Percentiles rank a stretch among this genome's conserved stretches.
phyloP scores from a whole-genome alignment of 306 rosid species.

The Dryas alaskensis region DNA sequence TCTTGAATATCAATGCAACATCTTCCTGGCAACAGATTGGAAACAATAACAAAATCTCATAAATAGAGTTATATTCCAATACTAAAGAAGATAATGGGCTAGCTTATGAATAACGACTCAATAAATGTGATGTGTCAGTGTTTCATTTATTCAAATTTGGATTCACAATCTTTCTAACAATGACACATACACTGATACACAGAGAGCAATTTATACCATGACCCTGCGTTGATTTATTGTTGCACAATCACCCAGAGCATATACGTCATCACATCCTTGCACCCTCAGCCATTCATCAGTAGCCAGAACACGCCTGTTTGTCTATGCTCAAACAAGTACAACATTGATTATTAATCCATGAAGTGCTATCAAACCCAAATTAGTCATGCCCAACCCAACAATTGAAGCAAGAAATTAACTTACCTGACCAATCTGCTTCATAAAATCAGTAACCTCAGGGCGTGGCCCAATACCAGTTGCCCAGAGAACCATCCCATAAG shows the following conservation, averaged over 20 bases:
- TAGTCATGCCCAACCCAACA: background rate
- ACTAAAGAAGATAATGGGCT: background rate
- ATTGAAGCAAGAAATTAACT: slow-evolving; percentile 2
- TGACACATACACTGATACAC: background rate
- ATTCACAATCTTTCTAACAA: too few species aligned
- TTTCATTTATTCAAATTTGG: too few species aligned
- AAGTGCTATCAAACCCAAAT: background rate
- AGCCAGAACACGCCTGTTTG: slow-evolving; percentile 49
- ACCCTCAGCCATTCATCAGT: slow-evolving; percentile 84
- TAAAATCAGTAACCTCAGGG: slow-evolving; percentile 63
- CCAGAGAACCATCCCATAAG: slow-evolving; percentile 80
- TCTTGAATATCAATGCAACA: slow-evolving; percentile 50
- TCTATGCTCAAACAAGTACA: slow-evolving; percentile 36
- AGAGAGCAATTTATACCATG: slow-evolving; percentile 47
- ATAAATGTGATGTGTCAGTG: background rate
- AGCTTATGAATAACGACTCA: background rate
- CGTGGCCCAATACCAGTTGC: slow-evolving; percentile 74
- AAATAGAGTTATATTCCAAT: background rate
- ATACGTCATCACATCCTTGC: slow-evolving; percentile 52
- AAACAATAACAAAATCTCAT: background rate
- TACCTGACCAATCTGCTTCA: slow-evolving; percentile 89
- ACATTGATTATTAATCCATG: background rate
- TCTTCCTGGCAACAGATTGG: slow-evolving; percentile 50
- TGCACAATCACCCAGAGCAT: slow-evolving; percentile 77
- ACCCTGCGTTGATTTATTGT: slow-evolving; percentile 66